Evolutionary conservation across 2,329 filamentous ascomycete genomes (phyloP), one percentile per base, ranked within the genome.

Genomic region (Sphaerulina musiva): DNA sequence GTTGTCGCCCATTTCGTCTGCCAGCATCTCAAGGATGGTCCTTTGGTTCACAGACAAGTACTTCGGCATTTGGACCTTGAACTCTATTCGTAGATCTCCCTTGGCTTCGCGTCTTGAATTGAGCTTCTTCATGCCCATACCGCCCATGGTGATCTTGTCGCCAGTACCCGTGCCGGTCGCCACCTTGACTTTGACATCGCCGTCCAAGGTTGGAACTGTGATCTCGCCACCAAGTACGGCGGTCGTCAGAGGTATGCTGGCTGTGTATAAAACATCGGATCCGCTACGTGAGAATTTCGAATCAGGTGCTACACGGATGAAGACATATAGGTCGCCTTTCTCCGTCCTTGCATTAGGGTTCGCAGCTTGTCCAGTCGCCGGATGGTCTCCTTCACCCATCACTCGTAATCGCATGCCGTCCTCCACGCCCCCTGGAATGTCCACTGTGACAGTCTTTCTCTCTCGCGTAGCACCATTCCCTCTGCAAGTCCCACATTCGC

Each of bases 401-500:
- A 98, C 81, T 49, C 89, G 81, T 65, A 98, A 75, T 54, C 89
- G 83, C 92, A 97, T 97, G 52, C 92, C 91, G 69, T 98, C 92
- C 69, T 97, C 93, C 32, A 98, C 90, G 60, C 93, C 93, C 20
- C 87, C 90, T 1, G 93, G 93, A 44, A 98, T 96, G 64, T 97
- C 91, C 42, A 98, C 81, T 29, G 81, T 86, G 47, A 98, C 84
- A 0, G 87, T 89, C 74, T 88, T 89, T 58, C 84, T 80, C 66
- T 95, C 89, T 63, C 89, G 80, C 36, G 89, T 81, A 12, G 95
- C 91, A 44, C 93, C 93, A 51, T 89, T 83, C 38, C 93, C 93
- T 56, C 78, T 75, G 70, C 93, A 98, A 0, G 82, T 80, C 54
- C 78, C 77, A 72, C 93, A 98, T 66, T 95, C 88, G 9, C 83